phyloP scores from a whole-genome alignment of 2,329 filamentous ascomycete genomes.

The Tolypocladium pustulatum region DNA sequence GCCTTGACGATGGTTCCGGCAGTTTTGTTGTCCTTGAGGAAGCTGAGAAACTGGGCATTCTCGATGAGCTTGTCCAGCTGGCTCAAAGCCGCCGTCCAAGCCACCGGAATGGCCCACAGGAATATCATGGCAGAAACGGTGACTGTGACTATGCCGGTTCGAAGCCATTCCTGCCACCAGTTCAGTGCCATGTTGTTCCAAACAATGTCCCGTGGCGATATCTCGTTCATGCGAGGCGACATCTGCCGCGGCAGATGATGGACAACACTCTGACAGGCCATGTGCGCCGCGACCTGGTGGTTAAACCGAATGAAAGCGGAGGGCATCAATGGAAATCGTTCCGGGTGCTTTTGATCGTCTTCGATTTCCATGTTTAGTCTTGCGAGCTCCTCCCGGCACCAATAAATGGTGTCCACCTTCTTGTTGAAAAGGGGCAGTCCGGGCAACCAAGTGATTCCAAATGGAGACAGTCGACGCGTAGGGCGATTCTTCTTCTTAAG shows the following conservation, averaged over 20 bases:
- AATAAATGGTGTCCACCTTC: conserved; percentile 92
- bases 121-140: conserved; percentile 67
- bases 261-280: conserved; percentile 88
- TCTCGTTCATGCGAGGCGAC: conserved; percentile 85
- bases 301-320: conserved; percentile 99
- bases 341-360: conserved; percentile 72
- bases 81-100: conserved; percentile 74
- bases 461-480: conserved; percentile 64
- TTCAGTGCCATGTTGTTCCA: conserved; percentile 96
- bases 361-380: conserved; percentile 88
- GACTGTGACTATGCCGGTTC: conserved; percentile 53
- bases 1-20: conserved; percentile 51
- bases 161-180: conserved; percentile 85
- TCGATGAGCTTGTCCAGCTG: conserved; percentile 63
- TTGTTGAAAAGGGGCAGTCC: conserved; percentile 69
- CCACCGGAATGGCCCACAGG: conserved; percentile 83
- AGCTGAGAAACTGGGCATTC: conserved; percentile 57
- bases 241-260: conserved; percentile 91
- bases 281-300: conserved; percentile 91
- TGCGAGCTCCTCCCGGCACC: conserved; percentile 78
- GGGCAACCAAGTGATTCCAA: conserved; percentile 59
- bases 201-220: conserved; percentile 82
- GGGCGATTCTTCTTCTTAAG: conserved; percentile 73
- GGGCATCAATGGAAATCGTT: conserved; percentile 84
- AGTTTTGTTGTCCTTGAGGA: conserved; percentile 48